Evolutionary conservation across 2,329 filamentous ascomycete species (phyloP), one percentile per base, ranked within the genome.

Genomic region (Dendrostoma leiphaemia): DNA sequence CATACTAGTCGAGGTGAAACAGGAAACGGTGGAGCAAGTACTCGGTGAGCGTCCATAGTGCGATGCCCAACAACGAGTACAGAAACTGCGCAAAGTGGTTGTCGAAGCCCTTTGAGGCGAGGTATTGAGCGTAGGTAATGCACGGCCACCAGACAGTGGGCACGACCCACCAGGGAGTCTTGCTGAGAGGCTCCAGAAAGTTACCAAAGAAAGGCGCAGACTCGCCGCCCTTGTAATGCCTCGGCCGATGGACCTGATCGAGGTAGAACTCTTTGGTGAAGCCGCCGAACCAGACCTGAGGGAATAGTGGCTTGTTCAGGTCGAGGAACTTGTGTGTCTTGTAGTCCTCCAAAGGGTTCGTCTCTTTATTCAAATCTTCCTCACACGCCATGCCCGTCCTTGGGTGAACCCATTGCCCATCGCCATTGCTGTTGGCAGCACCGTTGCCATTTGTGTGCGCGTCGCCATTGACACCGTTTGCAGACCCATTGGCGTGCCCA

Each of bases 181-280:
- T 89, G 70, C 87, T 92, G 56, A 99, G 75, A n/a, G 94, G 94
- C 74, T 99, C 94, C n/a, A 99, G 78, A 70, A 99, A 96, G 74
- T 99, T 97, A 57, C 94, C 94, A 72, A 99, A 99, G 23, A 99
- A 74, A 19, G 94, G 94, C 34, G 94, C 94, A 6, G 91, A 97
- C 59, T 85, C 85, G 55, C 94, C 94, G 61, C 93, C 93, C 69
- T 86, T 95, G 80, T 97, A 99, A 71, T 99, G 93, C 56, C 94
- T 86, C 17, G 94, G 94, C 41, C 94, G 87, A 69, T 99, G 94
- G 49, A 99, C 90, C 71, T 99, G 94, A 63, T 97, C 87, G 23
- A 99, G 81, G 67, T 99, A 99, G 68, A 99, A 99, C n/a, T 90
- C 84, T 71, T 97, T 99, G 69, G 76, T 84, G 74, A 97, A 99